These are phyloP conservation scores for Coemansia pectinata DNA, from an alignment of 192 early-diverging fungal genomes.

Conservation along the genomic window DNA sequence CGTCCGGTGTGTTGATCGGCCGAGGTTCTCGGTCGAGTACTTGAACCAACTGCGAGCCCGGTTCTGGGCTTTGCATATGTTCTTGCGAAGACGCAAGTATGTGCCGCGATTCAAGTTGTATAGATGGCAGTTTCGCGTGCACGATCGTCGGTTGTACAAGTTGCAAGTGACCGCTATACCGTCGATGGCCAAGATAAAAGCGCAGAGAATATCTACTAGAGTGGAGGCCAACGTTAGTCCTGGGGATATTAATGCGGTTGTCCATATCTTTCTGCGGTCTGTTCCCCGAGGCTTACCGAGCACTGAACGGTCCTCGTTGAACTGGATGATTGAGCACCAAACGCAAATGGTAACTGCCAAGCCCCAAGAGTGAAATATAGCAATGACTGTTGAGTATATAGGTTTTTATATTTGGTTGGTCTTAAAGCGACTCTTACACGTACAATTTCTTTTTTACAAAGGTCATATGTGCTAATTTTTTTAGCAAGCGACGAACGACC, in stretches of 20 bases:
- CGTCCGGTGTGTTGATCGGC: slow-evolving; percentile 14
- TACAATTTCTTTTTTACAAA: neutral
- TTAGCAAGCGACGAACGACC: slow-evolving; percentile 54
- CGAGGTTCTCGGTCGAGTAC: slow-evolving; percentile 14
- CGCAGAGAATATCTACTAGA: slow-evolving; percentile 4
- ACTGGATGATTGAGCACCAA: slow-evolving; percentile 16
- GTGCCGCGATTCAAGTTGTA: slow-evolving; percentile 22
- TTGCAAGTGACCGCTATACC: slow-evolving; percentile 22
- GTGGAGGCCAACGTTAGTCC: neutral
- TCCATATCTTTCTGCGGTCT: slow-evolving; percentile 22
- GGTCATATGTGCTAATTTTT: neutral
- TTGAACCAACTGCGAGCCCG: slow-evolving; percentile 17
- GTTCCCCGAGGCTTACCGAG: neutral
- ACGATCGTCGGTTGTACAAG: neutral
- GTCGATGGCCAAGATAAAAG: slow-evolving; percentile 10
- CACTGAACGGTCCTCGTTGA: slow-evolving; percentile 1
- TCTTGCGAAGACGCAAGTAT: slow-evolving; percentile 29
- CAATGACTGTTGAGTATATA: neutral
- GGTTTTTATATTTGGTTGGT: neutral
- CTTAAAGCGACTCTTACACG: neutral
- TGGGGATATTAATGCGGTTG: slow-evolving; percentile 9
- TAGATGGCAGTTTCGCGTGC: slow-evolving; percentile 13
- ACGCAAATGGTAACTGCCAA: slow-evolving; percentile 9
- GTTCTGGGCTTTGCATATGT: slow-evolving; percentile 48
- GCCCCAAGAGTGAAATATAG: neutral